Evolutionary conservation across 305 asterid species (phyloP), one percentile per base, ranked within the genome.

Genomic region (Fraxinus sp.): DNA sequence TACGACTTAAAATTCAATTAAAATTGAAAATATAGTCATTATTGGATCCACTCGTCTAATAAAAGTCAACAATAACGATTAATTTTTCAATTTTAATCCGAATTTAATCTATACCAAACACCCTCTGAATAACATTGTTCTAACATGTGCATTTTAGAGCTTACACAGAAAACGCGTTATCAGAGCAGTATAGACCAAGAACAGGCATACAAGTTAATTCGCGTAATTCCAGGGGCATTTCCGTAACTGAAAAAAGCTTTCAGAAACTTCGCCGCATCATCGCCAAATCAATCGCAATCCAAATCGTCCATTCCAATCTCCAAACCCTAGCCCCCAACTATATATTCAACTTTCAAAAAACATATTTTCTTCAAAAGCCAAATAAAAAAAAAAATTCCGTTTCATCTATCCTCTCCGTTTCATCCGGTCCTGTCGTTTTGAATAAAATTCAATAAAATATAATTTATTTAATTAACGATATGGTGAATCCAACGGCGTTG

Each of bases 241-340:
- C 0, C 5, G 88, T 80, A 84, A 87, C 76, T 49, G n/a, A 33
- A 77, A 62, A 26, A 4, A 68, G 77, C 68, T 83, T 72, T 84
- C 71, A 77, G 74, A 68, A 89, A 84, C 84, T 88, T 89, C 91
- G 30, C 90, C 84, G 82, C 72, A 55, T 68, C n/a, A 84, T 86
- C 89, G 87, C 86, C 82, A 70, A 55, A 79, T 79, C 78, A 35
- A 84, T 83, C 32, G 13, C 82, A 74, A 89, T 86, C 92, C 68
- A 52, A 14, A 18, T 91, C 91, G 92, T 89, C 78, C 20, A 73
- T 85, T 81, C 41, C 75, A 36, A 82, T 88, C 86, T 41, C 76
- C 86, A 82, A 88, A 80, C 90, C 91, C 91, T 88, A 89, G 88
- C 75, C 71, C 55, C 83, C 80, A 70, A 76, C 85, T 82, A 85